Base-by-base conservation (phyloP, 2,329 filamentous ascomycete species). In the Talaromyces sp. region DNA sequence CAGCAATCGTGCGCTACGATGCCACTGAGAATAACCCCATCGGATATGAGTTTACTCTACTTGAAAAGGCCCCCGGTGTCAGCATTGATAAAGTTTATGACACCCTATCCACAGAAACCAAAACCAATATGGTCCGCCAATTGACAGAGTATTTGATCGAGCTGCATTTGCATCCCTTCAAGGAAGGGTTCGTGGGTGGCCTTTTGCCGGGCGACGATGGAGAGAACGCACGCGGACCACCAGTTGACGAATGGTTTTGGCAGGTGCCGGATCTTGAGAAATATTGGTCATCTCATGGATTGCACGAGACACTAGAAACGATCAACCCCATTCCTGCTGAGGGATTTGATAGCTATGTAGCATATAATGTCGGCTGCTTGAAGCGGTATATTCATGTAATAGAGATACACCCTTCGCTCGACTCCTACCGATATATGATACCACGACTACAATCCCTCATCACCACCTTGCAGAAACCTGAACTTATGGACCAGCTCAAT, bases 181-280 rank as follows among this genome's bases (percentile, higher is more conserved):
- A 54, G 11, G 35, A 43, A 65, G 13, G 58, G 5, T 66, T 68
- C 17, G 68, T 75, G 19, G 74, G 75, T 35, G 76, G 75, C 0
- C 63, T 78, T 50, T 41, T 31, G 39, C 49, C 17, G 11, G 4
- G 22, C 15, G 27, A 52, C 25, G 22, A 56, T 13, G 47, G 49
- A 25, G 37, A 57, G 3, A 58, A 70, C 10, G 45, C 67, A 1
- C 68, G 69, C 1, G 75, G 73, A 1, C 74, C 69, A 2, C 61
- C 74, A 0, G 57, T 79, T 8, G 77, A 79, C 4, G 77, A 80
- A 60, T 75, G 71, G 9, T 78, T 77, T 49, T 79, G 78, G 77
- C 70, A 74, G 61, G 65, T 41, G 7, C 72, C 73, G 4, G 75
- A 79, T 33, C 62, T 78, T 2, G 68, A 63, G 10, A 59, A 60